These are phyloP conservation scores for Magnaporthiopsis incrustans DNA, from an alignment of 2,329 filamentous ascomycete species.

Conservation along the genomic window DNA sequence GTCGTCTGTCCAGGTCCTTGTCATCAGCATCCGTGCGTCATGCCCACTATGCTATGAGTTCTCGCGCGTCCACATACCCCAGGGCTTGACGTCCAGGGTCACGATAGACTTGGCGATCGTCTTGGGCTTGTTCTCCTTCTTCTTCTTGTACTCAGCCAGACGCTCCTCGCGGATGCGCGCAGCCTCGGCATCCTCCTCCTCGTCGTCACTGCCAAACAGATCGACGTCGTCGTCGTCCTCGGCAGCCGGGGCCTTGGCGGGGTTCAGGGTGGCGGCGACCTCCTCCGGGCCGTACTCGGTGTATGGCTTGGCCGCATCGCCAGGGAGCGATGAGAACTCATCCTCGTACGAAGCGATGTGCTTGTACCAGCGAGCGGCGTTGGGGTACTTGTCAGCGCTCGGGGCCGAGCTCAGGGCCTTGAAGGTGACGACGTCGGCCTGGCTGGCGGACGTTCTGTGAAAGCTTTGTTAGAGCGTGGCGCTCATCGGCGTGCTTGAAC, in stretches of 20 bases:
- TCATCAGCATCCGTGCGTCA: constrained; percentile 1
- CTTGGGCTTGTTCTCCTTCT: constrained; percentile 94
- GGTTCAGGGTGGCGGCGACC: constrained; percentile 70
- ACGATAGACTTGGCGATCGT: constrained; percentile 90
- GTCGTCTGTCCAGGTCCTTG: constrained; percentile 52
- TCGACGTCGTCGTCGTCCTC: constrained; percentile 75
- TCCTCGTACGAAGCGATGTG: constrained; percentile 90
- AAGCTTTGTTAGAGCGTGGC: too few relatives aligned
- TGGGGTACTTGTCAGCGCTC: constrained; percentile 78
- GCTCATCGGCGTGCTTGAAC: constrained; percentile 52
- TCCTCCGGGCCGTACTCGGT: constrained; percentile 86
- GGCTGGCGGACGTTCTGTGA: constrained; percentile 57
- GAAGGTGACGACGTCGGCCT: constrained; percentile 94
- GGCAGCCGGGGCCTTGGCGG: constrained; percentile 69
- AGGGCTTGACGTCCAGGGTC: constrained; percentile 95
- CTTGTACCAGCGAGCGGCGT: constrained; percentile 98
- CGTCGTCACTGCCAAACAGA: constrained; percentile 86
- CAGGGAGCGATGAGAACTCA: constrained; percentile 84
- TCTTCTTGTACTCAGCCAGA: constrained; percentile 88
- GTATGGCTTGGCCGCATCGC: constrained; percentile 83
- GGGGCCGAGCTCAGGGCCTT: constrained; percentile 76
- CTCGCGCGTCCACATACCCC: constrained; percentile 60
- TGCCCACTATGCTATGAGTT: too few relatives aligned
- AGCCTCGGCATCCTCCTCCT: constrained; percentile 89
- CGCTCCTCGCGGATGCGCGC: constrained; percentile 78